Conservation (phyloP, 1,284 basidiomycete genomes). For the Naganishia liquefaciens region DNA sequence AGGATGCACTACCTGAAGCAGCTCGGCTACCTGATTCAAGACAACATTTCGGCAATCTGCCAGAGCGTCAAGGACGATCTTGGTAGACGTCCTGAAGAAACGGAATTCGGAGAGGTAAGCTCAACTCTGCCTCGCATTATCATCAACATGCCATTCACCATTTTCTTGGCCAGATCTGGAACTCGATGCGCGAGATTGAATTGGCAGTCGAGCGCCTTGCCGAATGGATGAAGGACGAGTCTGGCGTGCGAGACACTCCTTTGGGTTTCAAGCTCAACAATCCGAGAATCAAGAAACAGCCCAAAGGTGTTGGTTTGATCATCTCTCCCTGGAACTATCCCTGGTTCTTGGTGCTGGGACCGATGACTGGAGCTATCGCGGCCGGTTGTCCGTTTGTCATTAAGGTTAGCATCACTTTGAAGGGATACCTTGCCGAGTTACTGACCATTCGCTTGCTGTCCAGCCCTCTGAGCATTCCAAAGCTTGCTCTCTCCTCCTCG, state of each 20-base stretch:
- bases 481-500: constrained; percentile 65
- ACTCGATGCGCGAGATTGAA: constrained; percentile 64
- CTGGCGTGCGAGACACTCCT: constrained; percentile 58
- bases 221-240: constrained; percentile 73
- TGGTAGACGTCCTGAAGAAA: constrained; percentile 59
- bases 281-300: constrained; percentile 69
- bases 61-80: constrained; percentile 61
- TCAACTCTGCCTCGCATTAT: background rate
- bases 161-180: constrained; percentile 43
- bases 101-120: constrained; percentile 49
- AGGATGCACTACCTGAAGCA: constrained; percentile 66
- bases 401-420: constrained; percentile 57
- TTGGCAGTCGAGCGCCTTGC: constrained; percentile 67
- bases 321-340: constrained; percentile 60
- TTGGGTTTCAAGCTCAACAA: constrained; percentile 48
- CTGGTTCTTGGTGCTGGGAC: constrained; percentile 58
- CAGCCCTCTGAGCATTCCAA: constrained; percentile 74
- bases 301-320: constrained; percentile 72
- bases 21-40: constrained; percentile 63
- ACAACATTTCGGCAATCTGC: constrained; percentile 60
- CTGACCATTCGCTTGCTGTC: background rate
- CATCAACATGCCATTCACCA: no score
- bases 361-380: constrained; percentile 73
- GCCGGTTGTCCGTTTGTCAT: constrained; percentile 73
- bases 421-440: background rate